Base-by-base conservation (phyloP, 805 yeast species). In the Lipomyces orientalis region DNA sequence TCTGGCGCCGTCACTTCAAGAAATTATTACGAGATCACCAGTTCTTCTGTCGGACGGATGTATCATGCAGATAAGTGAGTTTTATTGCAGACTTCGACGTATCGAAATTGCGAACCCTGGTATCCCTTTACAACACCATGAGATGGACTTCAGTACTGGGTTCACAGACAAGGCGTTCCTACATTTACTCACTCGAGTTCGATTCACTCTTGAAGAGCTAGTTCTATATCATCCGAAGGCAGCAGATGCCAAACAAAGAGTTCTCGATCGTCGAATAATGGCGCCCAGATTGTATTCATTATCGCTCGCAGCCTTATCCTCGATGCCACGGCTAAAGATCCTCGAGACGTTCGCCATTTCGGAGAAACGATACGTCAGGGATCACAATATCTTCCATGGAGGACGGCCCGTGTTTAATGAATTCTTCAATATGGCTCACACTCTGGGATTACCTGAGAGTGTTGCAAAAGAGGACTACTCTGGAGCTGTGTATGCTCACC, bases 41-140 rank as follows among this genome's bases (percentile, higher is more conserved):
- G 55, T 52, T 16, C 31, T 52, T n/a, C 55, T 52, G n/a, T 52
- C 55, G 7, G 55, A 25, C n/a, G 55, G 55, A n/a, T 52, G 34
- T 25, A 52, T 52, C 55, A 10, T 31, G 29, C 55, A 31, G 34
- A 25, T 52, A 25, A 16, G 34, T 31, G 55, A 25, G 29, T 31
- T 52, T 31, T 52, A 52, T 31, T 4, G 8, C 55, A 52, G n/a
- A 12, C 55, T 52, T 31, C 55, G 55, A 19, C 55, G 55, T 8
- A 31, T 52, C 34, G 55, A 52, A 52, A 25, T 52, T 31, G 55
- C 55, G n/a, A 52, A 52, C 9, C 55, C 55, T 10, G 55, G 55
- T 22, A 52, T 52, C 55, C 55, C 34, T 52, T 31, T 52, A n/a
- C 55, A 31, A 14, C 34, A 33, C 8, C 55, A 52, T 16, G 55